phyloP scores from a whole-genome alignment of 177 flowering plant genomes.

The Vitis hybrid region DNA sequence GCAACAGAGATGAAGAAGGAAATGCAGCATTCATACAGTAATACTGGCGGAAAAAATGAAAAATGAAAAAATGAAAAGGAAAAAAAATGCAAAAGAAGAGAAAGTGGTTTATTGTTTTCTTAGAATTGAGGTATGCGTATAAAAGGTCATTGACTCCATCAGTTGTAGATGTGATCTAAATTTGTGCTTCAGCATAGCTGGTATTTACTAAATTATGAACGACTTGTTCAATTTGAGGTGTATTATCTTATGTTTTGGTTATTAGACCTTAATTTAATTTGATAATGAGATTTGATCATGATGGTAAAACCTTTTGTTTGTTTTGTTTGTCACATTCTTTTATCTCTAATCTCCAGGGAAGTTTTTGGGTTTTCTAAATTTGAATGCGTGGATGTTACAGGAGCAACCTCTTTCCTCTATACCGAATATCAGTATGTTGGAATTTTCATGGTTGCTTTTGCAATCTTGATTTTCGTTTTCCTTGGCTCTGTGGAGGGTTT shows the following conservation, averaged over 20 bases:
- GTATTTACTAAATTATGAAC: background rate
- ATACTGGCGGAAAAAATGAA: too few relatives aligned
- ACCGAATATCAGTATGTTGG: constrained; percentile 86
- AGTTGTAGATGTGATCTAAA: too few relatives aligned
- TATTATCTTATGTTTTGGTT: background rate
- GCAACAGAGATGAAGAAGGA: too few relatives aligned
- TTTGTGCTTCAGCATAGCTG: too few relatives aligned
- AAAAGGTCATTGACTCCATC: too few relatives aligned
- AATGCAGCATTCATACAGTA: too few relatives aligned
- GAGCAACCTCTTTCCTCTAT: constrained; percentile 83
- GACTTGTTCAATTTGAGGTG: background rate
- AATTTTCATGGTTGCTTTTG: constrained; percentile 78
- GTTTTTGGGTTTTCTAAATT: background rate
- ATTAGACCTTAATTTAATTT: background rate
- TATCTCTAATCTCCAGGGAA: background rate
- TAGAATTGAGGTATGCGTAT: too few relatives aligned
- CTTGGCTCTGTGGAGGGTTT: constrained; percentile 90
- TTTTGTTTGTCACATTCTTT: background rate
- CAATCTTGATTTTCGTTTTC: constrained; percentile 74
- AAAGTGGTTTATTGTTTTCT: too few relatives aligned
- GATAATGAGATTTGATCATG: background rate
- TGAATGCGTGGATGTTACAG: constrained; percentile 31
- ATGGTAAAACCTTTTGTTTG: background rate
- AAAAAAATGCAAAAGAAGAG: too few relatives aligned
- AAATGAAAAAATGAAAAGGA: too few relatives aligned